A percentile compares a stretch with the other conserved stretches of the same genome.
Evolutionary conservation across 352 stramenopile species (phyloP).

Genomic region (Phytopythium oedochilum): DNA sequence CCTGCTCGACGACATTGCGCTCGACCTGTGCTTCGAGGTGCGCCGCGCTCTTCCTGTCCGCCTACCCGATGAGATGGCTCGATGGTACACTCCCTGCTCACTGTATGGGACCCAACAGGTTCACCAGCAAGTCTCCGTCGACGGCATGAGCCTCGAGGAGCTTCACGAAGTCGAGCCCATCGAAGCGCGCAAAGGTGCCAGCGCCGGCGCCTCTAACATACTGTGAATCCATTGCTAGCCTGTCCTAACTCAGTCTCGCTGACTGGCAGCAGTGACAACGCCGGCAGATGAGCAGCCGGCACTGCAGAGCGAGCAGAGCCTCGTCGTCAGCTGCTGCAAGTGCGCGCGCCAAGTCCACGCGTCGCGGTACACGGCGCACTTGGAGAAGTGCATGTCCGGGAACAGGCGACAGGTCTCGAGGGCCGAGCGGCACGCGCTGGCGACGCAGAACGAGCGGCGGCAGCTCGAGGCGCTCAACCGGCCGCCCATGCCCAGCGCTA

Average conservation of each 20-base stretch:
- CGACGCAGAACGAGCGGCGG: constrained; percentile 26
- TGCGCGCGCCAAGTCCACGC: constrained; percentile 72
- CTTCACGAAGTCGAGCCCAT: constrained; percentile 68
- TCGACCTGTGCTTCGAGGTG: constrained; percentile 74
- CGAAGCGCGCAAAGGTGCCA: constrained; percentile 11
- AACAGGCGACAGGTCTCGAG: constrained; percentile 36
- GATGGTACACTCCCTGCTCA: not conserved
- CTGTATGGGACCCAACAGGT: constrained; percentile 26
- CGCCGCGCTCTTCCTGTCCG: not conserved
- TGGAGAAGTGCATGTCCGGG: constrained; percentile 72
- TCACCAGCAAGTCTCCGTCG: constrained; percentile 50
- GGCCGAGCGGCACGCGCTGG: constrained; percentile 31
- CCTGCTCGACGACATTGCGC: constrained; percentile 53
- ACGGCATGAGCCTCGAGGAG: constrained; percentile 62
- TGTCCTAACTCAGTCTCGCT: too few relatives aligned
- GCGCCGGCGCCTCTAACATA: too few relatives aligned
- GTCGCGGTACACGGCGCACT: constrained; percentile 60
- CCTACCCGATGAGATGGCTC: too few relatives aligned
- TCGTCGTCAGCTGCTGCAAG: constrained; percentile 55
- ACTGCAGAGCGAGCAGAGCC: constrained; percentile 25
- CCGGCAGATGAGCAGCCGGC: constrained; percentile 25
- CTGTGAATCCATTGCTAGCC: too few relatives aligned
- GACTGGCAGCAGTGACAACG: constrained; percentile 4
- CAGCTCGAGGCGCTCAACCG: constrained; percentile 29
- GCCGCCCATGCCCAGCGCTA: constrained; percentile 21